These are phyloP conservation scores for Cudoniella acicularis DNA, from an alignment of 495 filamentous ascomycete species.

Conservation along the genomic window DNA sequence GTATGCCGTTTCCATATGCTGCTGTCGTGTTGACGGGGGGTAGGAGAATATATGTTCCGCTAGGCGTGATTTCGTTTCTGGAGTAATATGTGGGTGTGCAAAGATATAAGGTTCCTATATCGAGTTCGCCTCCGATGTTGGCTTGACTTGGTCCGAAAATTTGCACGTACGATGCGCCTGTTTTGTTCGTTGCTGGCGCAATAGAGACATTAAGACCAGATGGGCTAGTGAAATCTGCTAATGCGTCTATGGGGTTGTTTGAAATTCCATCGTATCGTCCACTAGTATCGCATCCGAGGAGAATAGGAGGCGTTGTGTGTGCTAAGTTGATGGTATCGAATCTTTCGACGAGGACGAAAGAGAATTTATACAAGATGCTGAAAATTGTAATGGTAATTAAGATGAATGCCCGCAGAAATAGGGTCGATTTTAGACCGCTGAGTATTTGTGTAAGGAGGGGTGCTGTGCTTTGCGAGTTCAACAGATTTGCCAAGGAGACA, in stretches of 20 bases:
- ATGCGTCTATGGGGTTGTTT: background rate
- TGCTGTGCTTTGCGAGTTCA: slow-evolving; percentile 4
- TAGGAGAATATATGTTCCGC: background rate
- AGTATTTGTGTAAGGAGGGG: background rate
- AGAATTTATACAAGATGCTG: slow-evolving; percentile 6
- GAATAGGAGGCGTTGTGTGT: background rate
- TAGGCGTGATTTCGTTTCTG: background rate
- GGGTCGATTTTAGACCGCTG: background rate
- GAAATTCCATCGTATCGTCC: background rate
- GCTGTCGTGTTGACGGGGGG: background rate
- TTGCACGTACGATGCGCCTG: background rate
- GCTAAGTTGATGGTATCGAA: background rate
- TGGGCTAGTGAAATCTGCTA: background rate
- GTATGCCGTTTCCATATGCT: background rate
- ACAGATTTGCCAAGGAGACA: background rate
- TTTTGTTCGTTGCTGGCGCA: background rate
- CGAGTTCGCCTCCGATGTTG: background rate
- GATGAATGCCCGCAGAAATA: background rate
- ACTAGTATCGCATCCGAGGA: background rate
- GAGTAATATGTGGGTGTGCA: slow-evolving; percentile 11
- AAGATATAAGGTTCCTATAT: background rate
- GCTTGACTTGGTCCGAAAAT: slow-evolving; percentile 7
- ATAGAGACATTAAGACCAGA: background rate
- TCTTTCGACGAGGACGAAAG: background rate
- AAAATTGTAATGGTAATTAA: background rate